phyloP scores from a whole-genome alignment of 2,329 filamentous ascomycete species.

The Tolypocladium album region DNA sequence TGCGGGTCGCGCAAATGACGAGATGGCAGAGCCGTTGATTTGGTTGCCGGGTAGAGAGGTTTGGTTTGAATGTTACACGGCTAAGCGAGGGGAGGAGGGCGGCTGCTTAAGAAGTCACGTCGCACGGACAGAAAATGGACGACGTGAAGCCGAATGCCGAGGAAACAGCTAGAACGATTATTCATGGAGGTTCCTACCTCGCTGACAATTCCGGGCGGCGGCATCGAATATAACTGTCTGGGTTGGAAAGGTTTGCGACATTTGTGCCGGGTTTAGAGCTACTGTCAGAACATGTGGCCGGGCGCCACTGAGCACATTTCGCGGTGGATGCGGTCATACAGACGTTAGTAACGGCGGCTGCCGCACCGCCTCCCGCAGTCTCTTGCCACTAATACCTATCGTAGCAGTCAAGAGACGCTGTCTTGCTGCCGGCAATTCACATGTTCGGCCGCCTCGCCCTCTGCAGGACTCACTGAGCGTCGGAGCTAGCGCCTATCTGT shows the following conservation, averaged over 20 bases:
- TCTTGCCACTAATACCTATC: neutral
- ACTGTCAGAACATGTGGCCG: neutral
- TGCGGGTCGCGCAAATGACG: neutral
- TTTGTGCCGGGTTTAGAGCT: neutral
- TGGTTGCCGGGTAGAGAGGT: neutral
- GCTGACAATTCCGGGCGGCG: neutral
- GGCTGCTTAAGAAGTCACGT: neutral
- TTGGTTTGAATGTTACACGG: neutral
- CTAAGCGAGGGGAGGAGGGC: neutral
- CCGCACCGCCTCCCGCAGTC: neutral
- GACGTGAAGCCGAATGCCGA: neutral
- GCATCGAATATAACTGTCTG: neutral
- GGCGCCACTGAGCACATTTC: neutral
- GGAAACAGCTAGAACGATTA: neutral
- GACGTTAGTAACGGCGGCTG: neutral
- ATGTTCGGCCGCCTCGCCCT: neutral
- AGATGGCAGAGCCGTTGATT: neutral
- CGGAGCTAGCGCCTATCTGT: neutral
- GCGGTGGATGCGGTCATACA: neutral
- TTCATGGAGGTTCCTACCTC: conserved; percentile 3
- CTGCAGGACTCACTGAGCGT: neutral
- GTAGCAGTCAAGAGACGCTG: no score
- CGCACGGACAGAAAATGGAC: neutral
- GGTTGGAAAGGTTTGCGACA: neutral
- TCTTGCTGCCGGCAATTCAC: neutral